These are phyloP conservation scores for Erigeron philadelphicus DNA, from an alignment of 140 eudicot genomes.

Conservation along the genomic window DNA sequence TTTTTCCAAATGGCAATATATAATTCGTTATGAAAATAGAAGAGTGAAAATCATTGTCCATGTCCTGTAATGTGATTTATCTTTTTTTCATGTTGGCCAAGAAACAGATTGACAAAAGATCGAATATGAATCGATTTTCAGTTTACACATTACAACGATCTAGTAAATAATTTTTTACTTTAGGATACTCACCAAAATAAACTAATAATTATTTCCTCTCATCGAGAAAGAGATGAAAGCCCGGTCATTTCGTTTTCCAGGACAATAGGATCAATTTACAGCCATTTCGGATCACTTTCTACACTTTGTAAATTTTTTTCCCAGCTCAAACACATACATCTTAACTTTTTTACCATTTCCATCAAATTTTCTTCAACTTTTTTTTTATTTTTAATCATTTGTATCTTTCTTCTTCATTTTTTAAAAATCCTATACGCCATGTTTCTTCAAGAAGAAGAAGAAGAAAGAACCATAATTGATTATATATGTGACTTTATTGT, in stretches of 20 bases:
- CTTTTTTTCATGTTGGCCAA: too few relatives aligned
- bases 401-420: conserved; percentile 6
- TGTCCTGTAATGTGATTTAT: too few relatives aligned
- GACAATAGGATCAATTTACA: conserved; percentile 34
- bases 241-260: conserved; percentile 33
- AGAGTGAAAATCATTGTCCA: too few relatives aligned
- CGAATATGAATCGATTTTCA: too few relatives aligned
- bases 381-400: background rate
- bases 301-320: conserved; percentile 19
- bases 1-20: too few relatives aligned
- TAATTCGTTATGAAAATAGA: too few relatives aligned
- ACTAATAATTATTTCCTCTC: background rate
- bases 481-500: conserved; percentile 8
- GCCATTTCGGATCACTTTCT: conserved; percentile 29
- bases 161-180: too few relatives aligned
- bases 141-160: too few relatives aligned
- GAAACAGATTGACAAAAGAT: too few relatives aligned
- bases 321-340: conserved; percentile 20
- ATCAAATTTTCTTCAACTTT: background rate
- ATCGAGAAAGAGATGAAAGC: background rate
- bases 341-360: conserved; percentile 14
- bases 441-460: conserved; percentile 16
- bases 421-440: conserved; percentile 5
- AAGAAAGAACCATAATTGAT: background rate
- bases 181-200: too few relatives aligned